phyloP scores from a whole-genome alignment of 1,284 basidiomycete species.

The Golubevia pallescens region DNA sequence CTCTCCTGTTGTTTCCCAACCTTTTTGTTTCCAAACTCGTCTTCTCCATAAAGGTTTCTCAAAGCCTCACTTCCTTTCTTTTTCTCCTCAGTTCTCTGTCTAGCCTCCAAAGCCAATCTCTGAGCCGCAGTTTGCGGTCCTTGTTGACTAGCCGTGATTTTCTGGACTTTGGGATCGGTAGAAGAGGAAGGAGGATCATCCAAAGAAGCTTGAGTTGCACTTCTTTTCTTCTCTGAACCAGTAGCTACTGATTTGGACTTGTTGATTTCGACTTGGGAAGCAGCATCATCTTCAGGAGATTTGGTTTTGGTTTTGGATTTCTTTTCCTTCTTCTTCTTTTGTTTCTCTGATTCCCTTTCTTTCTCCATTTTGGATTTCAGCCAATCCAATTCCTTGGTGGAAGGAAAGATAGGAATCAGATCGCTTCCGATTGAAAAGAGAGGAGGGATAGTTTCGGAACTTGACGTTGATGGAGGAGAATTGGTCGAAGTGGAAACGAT shows the following conservation, averaged over 20 bases:
- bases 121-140: neutral
- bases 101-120: neutral
- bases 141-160: neutral
- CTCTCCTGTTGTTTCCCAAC: no score
- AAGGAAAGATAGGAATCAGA: neutral
- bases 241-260: neutral
- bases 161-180: neutral
- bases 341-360: neutral
- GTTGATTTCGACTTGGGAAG: neutral
- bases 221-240: neutral
- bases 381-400: neutral
- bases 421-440: neutral
- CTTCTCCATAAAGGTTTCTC: no score
- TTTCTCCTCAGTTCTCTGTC: no score
- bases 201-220: neutral
- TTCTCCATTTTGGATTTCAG: neutral
- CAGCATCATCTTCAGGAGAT: neutral
- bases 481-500: no score
- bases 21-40: no score
- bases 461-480: no score
- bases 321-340: neutral
- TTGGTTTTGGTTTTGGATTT: neutral
- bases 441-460: no score
- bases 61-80: no score
- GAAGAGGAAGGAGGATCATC: neutral